Evolutionary conservation across 768 basidiomycete species (phyloP), one percentile per base, ranked within the genome.

Genomic region (Lyophyllum decastes): DNA sequence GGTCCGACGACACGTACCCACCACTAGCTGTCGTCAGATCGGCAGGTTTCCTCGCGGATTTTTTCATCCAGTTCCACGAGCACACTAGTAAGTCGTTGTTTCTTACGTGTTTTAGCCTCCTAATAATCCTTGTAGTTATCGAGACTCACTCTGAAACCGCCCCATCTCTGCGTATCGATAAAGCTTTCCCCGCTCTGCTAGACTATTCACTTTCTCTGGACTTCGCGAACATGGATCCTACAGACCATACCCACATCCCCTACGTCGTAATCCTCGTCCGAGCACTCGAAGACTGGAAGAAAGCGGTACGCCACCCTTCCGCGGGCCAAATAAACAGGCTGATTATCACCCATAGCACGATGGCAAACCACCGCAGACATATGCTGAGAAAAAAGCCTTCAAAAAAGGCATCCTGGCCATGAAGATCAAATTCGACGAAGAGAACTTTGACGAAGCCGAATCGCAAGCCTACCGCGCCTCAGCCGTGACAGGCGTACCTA

Each of bases 391-490:
- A 65, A 81, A 88, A 59, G 85, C 81, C 26, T 96, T 98, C 80
- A 94, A 95, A 67, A 73, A 81, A 33, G 54, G 53, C 2, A 74
- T 98, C 44, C 72, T 77, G n/a, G 74, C 75, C 1, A 83, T 88
- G 78, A 86, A 87, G 65, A 68, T 82, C 56, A 94, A 93, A 65
- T 64, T 73, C 0, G 97, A 99, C 68, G 94, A 98, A 68, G 97
- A 99, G 78, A 99, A 98, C 73, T 95, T 95, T 68, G 96, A 97
- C 59, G 96, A 98, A 72, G 96, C 95, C 2, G 83, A 90, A 66
- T 80, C 89, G 7, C 92, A 97, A 68, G 92, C 90, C 0, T 95
- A 92, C 70, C 86, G 91, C 25, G 83, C 83, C 54, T 95, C 87
- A 87, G 84, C 84, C 9, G 65, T 72, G 10, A 79, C 81, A 3